Conservation (phyloP, 2,329 filamentous ascomycete genomes). For the Talaromyces sp. region DNA sequence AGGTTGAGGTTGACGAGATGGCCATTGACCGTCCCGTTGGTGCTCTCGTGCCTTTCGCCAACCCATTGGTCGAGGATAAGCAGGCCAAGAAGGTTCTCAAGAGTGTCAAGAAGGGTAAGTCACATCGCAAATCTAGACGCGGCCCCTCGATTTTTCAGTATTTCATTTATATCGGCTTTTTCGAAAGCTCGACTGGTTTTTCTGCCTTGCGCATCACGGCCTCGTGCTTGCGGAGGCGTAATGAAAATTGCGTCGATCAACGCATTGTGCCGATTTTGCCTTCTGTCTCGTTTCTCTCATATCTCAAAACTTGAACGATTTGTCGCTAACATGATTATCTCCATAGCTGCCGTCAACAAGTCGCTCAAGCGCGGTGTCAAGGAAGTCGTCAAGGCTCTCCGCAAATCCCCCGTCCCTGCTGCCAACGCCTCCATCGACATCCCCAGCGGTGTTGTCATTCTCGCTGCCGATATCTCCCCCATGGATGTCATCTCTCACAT, state of each 20-base stretch:
- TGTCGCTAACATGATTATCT: not conserved
- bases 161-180: too few species aligned
- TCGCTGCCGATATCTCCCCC: constrained; percentile 95
- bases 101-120: constrained; percentile 55
- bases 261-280: not conserved
- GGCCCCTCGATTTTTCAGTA: not conserved
- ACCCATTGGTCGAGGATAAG: constrained; percentile 55
- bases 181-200: too few species aligned
- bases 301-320: not conserved
- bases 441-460: constrained; percentile 77
- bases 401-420: constrained; percentile 79
- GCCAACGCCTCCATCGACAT: constrained; percentile 63
- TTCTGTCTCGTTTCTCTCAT: not conserved
- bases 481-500: constrained; percentile 99
- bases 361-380: constrained; percentile 97
- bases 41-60: constrained; percentile 54
- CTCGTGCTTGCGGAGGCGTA: too few species aligned
- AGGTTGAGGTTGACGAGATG: constrained; percentile 31
- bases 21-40: constrained; percentile 44
- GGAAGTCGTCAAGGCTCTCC: constrained; percentile 96
- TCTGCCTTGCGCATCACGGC: too few species aligned
- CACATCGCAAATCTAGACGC: not conserved
- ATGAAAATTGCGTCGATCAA: not conserved
- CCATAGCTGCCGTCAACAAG: constrained; percentile 86
- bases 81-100: constrained; percentile 55